phyloP scores from a whole-genome alignment of 2,329 filamentous ascomycete species.

The Xylaria sp. region DNA sequence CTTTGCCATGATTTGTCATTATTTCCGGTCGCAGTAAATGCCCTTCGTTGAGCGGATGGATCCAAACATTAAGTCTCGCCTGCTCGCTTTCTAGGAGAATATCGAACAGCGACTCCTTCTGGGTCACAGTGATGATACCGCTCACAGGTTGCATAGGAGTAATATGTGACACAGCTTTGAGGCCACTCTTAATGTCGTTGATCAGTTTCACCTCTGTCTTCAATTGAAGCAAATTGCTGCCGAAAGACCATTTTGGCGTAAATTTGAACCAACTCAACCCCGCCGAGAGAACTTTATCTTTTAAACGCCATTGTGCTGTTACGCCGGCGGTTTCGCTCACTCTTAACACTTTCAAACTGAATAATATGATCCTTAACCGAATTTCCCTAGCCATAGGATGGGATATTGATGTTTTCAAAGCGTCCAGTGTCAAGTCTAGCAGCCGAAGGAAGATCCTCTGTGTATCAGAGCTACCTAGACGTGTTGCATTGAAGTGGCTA shows the following conservation, averaged over 20 bases:
- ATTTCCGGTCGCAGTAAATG: slow-evolving; percentile 53
- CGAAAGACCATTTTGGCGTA: slow-evolving; percentile 91
- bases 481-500: slow-evolving; percentile 93
- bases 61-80: slow-evolving; percentile 86
- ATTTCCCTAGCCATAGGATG: slow-evolving; percentile 92
- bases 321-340: slow-evolving; percentile 74
- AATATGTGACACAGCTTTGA: slow-evolving; percentile 73
- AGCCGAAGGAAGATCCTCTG: slow-evolving; percentile 85
- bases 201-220: slow-evolving; percentile 91
- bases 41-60: slow-evolving; percentile 79
- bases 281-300: slow-evolving; percentile 88
- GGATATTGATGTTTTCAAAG: slow-evolving; percentile 74
- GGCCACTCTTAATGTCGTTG: slow-evolving; percentile 74
- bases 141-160: slow-evolving; percentile 61
- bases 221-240: slow-evolving; percentile 90
- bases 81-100: slow-evolving; percentile 87
- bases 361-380: slow-evolving; percentile 88
- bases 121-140: slow-evolving; percentile 72
- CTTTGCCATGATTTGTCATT: slow-evolving; percentile 56
- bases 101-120: slow-evolving; percentile 86
- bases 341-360: slow-evolving; percentile 81
- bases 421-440: slow-evolving; percentile 80
- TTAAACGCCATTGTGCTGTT: slow-evolving; percentile 80
- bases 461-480: slow-evolving; percentile 84
- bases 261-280: slow-evolving; percentile 89